Evolutionary conservation across 495 filamentous ascomycete genomes (phyloP), one percentile per base, ranked within the genome.

Genomic region (Aspergillus avenaceus): DNA sequence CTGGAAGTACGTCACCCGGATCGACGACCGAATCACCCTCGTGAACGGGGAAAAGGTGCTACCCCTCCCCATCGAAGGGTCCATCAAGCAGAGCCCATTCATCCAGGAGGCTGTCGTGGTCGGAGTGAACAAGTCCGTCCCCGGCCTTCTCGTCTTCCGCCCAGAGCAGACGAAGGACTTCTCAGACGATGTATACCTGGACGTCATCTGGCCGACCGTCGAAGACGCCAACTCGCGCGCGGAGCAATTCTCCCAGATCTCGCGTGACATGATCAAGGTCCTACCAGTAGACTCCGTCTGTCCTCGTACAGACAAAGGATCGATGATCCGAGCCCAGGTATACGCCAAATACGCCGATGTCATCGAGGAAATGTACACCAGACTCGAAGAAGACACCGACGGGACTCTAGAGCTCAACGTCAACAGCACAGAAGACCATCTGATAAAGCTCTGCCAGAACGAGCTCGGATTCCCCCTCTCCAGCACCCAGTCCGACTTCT

Each of bases 1-100:
- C 4, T 90, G 83, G 80, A 87, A 85, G 53, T 87, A 84, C 47
- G 58, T 80, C 16, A 75, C 72, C 4, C 73, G 86, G 5, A 56
- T 79, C 2, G 86, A 90, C 47, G 83, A 86, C 53, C 70, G 76
- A 2, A 72, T 89, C 12, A 83, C 79, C 0, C 73, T 89, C 7
- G 57, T 78, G 5, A 89, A 81, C 48, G 86, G 85, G 0, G 84
- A 88, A 56, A 90, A 90, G 49, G 75, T 86, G 0, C 66, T 85
- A n/a, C 84, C 86, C 0, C 53, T 85, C 4, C 64, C 73, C 0
- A 80, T 84, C 40, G 86, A 88, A 58, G 78, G 79, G 1, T 61
- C 55, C 1, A 72, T 87, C 19, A 75, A 78, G 41, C 64, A 77
- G 18, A 62, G 79, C 42, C 59, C 64, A 8, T 49, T 76, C 1